A percentile compares a stretch with the other conserved stretches of the same genome.
phyloP scores from a whole-genome alignment of 371 early-diverging fungal genomes.

The Enteropsectra breve region DNA sequence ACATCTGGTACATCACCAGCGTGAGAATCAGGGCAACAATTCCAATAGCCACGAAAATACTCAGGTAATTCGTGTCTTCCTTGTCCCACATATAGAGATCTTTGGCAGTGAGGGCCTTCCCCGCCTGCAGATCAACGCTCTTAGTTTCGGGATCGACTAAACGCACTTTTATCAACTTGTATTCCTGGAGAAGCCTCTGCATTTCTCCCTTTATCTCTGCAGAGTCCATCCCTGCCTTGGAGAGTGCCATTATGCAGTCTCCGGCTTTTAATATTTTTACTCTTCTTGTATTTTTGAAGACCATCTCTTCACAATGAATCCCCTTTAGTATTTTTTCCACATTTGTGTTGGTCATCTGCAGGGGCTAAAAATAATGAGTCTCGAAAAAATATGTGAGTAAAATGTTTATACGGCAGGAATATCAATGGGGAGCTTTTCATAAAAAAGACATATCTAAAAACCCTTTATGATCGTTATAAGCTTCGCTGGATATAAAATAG shows the following conservation, averaged over 20 bases:
- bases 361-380: too few relatives aligned
- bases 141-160: conserved; percentile 23
- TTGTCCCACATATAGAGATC: conserved; percentile 84
- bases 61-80: conserved; percentile 71
- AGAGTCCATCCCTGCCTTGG: conserved; percentile 10
- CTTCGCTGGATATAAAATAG: too few relatives aligned
- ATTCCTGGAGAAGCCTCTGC: conserved; percentile 36
- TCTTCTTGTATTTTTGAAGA: conserved; percentile 47
- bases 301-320: conserved; percentile 44
- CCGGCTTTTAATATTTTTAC: conserved; percentile 46
- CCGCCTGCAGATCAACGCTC: conserved; percentile 41
- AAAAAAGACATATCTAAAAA: too few relatives aligned
- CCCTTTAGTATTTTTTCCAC: conserved; percentile 29
- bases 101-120: conserved; percentile 40
- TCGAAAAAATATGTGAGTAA: too few relatives aligned
- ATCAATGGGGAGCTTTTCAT: too few relatives aligned
- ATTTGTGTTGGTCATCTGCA: not conserved
- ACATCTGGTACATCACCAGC: conserved; percentile 89
- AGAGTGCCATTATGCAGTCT: conserved; percentile 38
- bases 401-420: too few relatives aligned
- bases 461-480: too few relatives aligned
- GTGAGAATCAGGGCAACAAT: conserved; percentile 70
- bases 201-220: conserved; percentile 39
- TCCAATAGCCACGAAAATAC: conserved; percentile 67
- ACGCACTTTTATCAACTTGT: conserved; percentile 43